Base-by-base conservation (phyloP, 2,329 filamentous ascomycete species). In the Talaromyces sp. region DNA sequence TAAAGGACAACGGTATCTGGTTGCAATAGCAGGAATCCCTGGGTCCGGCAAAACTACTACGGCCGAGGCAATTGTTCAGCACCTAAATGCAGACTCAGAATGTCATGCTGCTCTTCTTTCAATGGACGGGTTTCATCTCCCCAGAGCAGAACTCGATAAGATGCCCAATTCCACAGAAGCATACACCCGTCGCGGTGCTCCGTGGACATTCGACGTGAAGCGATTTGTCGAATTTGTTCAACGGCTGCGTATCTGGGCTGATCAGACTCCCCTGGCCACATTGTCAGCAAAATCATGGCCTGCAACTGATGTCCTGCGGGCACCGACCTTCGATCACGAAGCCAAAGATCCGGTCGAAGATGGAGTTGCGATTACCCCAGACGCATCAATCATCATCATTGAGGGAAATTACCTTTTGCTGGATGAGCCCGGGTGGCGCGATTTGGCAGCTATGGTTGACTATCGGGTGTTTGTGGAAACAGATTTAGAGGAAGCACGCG, bases 391-490 rank as follows among this genome's bases (percentile, higher is more conserved):
- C 29, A 54, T 64, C 19, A 54, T 63, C 14, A 27, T 63, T 9
- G 58, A 64, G 35, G 59, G 60, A 3, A 63, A 64, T 24, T 63
- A 64, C 37, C 51, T 67, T 8, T 60, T 71, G 3, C 61, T 70
- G 9, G 51, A 66, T 27, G 58, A 66, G 36, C 61, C 63, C 0
- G 56, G 50, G 2, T 76, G 71, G 75, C 55, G 57, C 5, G 64
- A 68, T 20, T 66, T 78, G 19, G 59, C 65, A 2, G 33, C 37
- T 0, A 22, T 75, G 4, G 70, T 75, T 2, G 76, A 79, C 49
- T 72, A 75, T n/a, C 67, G 68, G 2, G 73, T 75, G 57, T 72
- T 78, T 17, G 70, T 80, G 0, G 64, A 73, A 27, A 70, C 76
- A 0, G 72, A 77, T 35, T 58, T 70, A 2, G 50, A 54, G 2